Conservation (phyloP, 2,329 filamentous ascomycete genomes). For the Hypoxylon sp. region DNA sequence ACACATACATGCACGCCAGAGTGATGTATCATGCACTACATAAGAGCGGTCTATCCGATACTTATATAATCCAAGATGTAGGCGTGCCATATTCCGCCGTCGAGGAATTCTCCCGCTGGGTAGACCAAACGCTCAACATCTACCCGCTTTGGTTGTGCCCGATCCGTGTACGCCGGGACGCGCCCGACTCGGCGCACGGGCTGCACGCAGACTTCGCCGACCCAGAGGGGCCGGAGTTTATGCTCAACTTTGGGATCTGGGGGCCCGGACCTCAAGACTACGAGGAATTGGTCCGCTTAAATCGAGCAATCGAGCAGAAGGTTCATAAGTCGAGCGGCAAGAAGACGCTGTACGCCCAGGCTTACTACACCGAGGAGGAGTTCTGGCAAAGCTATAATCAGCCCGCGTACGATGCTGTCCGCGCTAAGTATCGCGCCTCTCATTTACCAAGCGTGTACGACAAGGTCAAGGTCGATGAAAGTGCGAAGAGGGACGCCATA, state of each 20-base stretch:
- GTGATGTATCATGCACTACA: slow-evolving; percentile 77
- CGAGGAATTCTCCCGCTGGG: slow-evolving; percentile 64
- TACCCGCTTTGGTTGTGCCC: slow-evolving; percentile 73
- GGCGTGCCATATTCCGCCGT: slow-evolving; percentile 63
- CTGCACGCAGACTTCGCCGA: slow-evolving; percentile 64
- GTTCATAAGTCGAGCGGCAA: slow-evolving; percentile 73
- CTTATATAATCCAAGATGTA: slow-evolving; percentile 77
- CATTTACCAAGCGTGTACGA: slow-evolving; percentile 76
- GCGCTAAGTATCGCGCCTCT: slow-evolving; percentile 71
- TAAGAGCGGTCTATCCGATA: slow-evolving; percentile 70
- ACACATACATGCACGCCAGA: slow-evolving; percentile 74
- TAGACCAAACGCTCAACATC: slow-evolving; percentile 62
- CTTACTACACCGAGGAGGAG: slow-evolving; percentile 76
- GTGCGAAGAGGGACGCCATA: slow-evolving; percentile 53
- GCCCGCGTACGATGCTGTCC: slow-evolving; percentile 70
- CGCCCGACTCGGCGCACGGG: slow-evolving; percentile 61
- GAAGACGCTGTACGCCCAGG: slow-evolving; percentile 80
- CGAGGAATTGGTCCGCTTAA: slow-evolving; percentile 66
- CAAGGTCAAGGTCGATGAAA: slow-evolving; percentile 71
- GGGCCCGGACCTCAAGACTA: slow-evolving; percentile 63
- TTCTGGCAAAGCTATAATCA: slow-evolving; percentile 78
- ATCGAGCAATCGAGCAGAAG: slow-evolving; percentile 73
- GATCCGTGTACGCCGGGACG: slow-evolving; percentile 61
- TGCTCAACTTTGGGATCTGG: slow-evolving; percentile 77
- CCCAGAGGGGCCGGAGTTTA: slow-evolving; percentile 55